Base-by-base conservation (phyloP, 2,329 filamentous ascomycete genomes). In the Cryphonectria carpinicola region DNA sequence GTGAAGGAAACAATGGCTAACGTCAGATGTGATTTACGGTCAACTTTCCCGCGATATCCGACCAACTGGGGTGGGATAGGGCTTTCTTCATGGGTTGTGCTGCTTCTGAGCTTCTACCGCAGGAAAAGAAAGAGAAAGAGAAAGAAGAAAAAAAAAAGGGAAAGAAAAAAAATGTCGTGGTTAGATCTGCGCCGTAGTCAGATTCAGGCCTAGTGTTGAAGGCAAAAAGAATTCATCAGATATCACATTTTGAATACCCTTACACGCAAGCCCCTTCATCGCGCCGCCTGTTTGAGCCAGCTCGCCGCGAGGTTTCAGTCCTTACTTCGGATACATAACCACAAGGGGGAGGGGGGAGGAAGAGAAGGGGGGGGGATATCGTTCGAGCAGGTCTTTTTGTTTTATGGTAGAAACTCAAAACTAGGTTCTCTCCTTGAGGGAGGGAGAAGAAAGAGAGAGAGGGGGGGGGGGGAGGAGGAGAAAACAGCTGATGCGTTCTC, bases 21-120 rank as follows among this genome's bases (percentile, higher is more conserved):
- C 64, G 43, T 66, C 28, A 66, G 64, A 66, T 66, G 64, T 66
- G 64, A 66, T 66, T 13, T n/a, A 22, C 22, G 63, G 35, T 56
- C 17, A 54, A 39, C 28, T 22, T 28, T 19, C 14, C 49, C 46
- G 46, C 37, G 49, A 22, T 49, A 66, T 35, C 49, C 46, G 64
- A 25, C 64, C 64, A 66, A 66, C 56, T 49, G 46, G 46, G 25
- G 49, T 19, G 35, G 46, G 19, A 8, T 49, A 7, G 37, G 37
- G 37, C 19, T 49, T n/a, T 14, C 22, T 52, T 43, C 49, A 49
- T 28, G 37, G 39, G 39, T 19, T 28, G 62, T 54, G 10, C 62
- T 32, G 63, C 49, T 17, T 52, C 32, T n/a, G 43, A 10, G 32
- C 25, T 19, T n/a, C 22, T 10, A 19, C 25, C 28, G n/a, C 28